These are phyloP conservation scores for Ambrosia hybrid DNA, from an alignment of 140 eudicot genomes.

Conservation along the genomic window DNA sequence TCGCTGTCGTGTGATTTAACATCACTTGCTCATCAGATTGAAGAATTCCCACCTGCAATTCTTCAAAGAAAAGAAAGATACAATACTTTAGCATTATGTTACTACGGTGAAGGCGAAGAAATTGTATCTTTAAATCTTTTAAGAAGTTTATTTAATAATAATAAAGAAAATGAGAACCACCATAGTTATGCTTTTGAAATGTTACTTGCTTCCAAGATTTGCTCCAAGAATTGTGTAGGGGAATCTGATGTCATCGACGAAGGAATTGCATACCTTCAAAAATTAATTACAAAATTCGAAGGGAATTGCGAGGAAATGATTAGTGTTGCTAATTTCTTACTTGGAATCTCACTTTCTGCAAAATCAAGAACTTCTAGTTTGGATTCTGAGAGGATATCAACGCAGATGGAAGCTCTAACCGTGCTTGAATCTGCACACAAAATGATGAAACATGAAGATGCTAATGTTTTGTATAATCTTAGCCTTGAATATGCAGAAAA, in stretches of 20 bases:
- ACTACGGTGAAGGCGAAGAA: slow-evolving; percentile 71
- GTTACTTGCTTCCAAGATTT: slow-evolving; percentile 75
- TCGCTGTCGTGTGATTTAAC: slow-evolving; percentile 49
- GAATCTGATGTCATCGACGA: slow-evolving; percentile 49
- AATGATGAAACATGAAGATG: slow-evolving; percentile 40
- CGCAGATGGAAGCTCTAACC: slow-evolving; percentile 61
- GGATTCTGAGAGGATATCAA: slow-evolving; percentile 52
- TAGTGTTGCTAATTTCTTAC: slow-evolving; percentile 41
- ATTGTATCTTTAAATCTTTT: slow-evolving; percentile 58
- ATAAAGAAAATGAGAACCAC: slow-evolving; percentile 39
- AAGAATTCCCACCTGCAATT: slow-evolving; percentile 70
- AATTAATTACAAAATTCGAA: slow-evolving; percentile 19
- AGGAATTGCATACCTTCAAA: slow-evolving; percentile 50
- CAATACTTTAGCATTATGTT: slow-evolving; percentile 67
- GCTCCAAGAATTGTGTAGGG: slow-evolving; percentile 64
- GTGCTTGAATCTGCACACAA: slow-evolving; percentile 53
- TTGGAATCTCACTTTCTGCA: slow-evolving; percentile 64
- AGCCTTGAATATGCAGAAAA: slow-evolving; percentile 79
- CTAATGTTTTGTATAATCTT: slow-evolving; percentile 52
- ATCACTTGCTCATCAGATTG: slow-evolving; percentile 62
- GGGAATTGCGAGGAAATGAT: slow-evolving; percentile 47
- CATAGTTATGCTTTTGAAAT: slow-evolving; percentile 44
- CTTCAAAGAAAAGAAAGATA: slow-evolving; percentile 50
- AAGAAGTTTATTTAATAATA: slow-evolving; percentile 52
- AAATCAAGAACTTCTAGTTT: slow-evolving; percentile 52